These are phyloP conservation scores for Neospora caninum DNA, from an alignment of 169 alveolate genomes.

Conservation along the genomic window DNA sequence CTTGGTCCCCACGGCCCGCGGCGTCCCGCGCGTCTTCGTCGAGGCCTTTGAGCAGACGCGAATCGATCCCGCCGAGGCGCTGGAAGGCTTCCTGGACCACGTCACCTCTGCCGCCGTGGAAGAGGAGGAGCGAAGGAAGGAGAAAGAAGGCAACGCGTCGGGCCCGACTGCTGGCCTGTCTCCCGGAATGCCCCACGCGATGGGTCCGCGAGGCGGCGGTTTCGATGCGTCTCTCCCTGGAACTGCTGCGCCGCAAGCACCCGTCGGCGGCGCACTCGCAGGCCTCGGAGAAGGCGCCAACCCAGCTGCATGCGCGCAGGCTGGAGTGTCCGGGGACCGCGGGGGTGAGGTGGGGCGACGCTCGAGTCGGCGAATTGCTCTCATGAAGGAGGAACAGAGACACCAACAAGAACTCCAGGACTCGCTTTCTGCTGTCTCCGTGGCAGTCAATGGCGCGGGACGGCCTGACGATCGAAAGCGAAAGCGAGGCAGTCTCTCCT, in stretches of 20 bases:
- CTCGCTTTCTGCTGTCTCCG: not conserved
- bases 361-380: constrained; percentile 14
- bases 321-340: not conserved
- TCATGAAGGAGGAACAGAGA: constrained; percentile 9
- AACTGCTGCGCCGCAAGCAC: too few species aligned
- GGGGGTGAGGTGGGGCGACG: constrained; percentile 24
- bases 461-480: not conserved
- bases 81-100: not conserved
- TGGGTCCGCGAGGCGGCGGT: not conserved
- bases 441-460: not conserved
- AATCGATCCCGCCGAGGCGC: constrained; percentile 24
- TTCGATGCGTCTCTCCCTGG: not conserved
- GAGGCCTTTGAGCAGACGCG: constrained; percentile 35
- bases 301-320: not conserved
- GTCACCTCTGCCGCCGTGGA: not conserved
- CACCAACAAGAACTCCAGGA: constrained; percentile 41
- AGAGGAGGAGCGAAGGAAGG: not conserved
- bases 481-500: not conserved
- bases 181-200: not conserved
- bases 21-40: constrained; percentile 52
- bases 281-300: not conserved
- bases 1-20: constrained; percentile 29
- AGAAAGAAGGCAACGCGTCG: not conserved
- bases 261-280: not conserved
- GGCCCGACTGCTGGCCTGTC: not conserved